Percentiles rank a stretch among this genome's conserved stretches.
phyloP scores from a whole-genome alignment of 495 filamentous ascomycete species.

The Xylaria longipes region DNA sequence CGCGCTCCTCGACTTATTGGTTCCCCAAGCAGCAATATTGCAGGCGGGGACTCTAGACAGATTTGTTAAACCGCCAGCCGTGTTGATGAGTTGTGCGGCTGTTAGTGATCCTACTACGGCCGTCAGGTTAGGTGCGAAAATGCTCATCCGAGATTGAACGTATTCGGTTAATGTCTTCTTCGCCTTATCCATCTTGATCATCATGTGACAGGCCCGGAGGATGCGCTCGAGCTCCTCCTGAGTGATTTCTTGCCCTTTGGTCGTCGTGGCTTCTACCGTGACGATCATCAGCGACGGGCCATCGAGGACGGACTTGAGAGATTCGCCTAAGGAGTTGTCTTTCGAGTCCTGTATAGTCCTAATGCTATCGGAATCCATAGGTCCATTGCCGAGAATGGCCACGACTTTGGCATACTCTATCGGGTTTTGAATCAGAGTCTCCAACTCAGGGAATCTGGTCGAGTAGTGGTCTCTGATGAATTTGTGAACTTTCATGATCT shows the following conservation, averaged over 20 bases:
- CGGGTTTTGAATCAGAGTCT: constrained; percentile 88
- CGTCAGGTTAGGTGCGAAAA: constrained; percentile 96
- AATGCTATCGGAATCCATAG: constrained; percentile 83
- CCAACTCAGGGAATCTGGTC: constrained; percentile 91
- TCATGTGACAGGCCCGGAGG: constrained; percentile 82
- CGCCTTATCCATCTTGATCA: constrained; percentile 82
- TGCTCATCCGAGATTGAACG: constrained; percentile 95
- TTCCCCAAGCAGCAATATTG: constrained; percentile 88
- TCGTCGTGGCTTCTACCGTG: constrained; percentile 92
- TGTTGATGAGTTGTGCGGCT: constrained; percentile 94
- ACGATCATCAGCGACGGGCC: constrained; percentile 93
- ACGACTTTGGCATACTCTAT: constrained; percentile 97
- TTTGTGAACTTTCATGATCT: constrained; percentile 94
- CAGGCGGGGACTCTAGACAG: constrained; percentile 92
- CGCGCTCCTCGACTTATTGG: constrained; percentile 79
- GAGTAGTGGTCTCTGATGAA: constrained; percentile 95
- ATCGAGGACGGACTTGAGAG: constrained; percentile 81
- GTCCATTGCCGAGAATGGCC: constrained; percentile 89
- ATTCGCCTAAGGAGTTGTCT: constrained; percentile 75
- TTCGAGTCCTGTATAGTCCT: constrained; percentile 72
- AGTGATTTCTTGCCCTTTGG: constrained; percentile 77
- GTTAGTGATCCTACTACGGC: constrained; percentile 92
- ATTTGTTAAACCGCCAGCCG: constrained; percentile 84
- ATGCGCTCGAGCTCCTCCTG: constrained; percentile 76
- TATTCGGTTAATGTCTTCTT: constrained; percentile 90